Percentiles rank a stretch among this genome's conserved stretches.
phyloP scores from a whole-genome alignment of 2,329 filamentous ascomycete genomes.

The Hypoxylon rubiginosum region DNA sequence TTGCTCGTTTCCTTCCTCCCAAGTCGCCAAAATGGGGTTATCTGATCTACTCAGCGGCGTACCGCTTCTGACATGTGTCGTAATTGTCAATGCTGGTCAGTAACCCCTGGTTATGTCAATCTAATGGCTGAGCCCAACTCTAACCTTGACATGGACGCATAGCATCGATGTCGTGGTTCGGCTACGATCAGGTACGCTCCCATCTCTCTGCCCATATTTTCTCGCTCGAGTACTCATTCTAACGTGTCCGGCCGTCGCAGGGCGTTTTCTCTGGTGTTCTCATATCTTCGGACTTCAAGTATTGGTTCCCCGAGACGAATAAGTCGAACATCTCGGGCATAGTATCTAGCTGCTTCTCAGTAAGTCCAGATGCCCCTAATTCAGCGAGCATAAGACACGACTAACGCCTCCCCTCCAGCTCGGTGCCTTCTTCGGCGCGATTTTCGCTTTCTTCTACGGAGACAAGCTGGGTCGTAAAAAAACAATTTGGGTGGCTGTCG shows the following conservation, averaged over 20 bases:
- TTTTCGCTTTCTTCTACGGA: conserved; percentile 71
- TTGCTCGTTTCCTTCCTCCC: neutral
- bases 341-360: conserved; percentile 59
- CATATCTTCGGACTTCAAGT: conserved; percentile 56
- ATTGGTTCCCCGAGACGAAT: conserved; percentile 54
- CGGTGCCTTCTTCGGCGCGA: conserved; percentile 77
- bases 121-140: neutral
- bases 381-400: neutral
- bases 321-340: conserved; percentile 58
- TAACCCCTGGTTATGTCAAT: neutral
- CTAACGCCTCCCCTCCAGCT: conserved; percentile 28
- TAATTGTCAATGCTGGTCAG: neutral
- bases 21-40: neutral
- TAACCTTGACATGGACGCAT: neutral
- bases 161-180: conserved; percentile 49
- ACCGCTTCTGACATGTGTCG: neutral
- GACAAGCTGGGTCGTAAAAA: conserved; percentile 75
- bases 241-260: conserved; percentile 34
- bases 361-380: conserved; percentile 43
- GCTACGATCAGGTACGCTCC: conserved; percentile 46
- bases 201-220: conserved; percentile 25
- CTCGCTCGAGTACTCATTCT: neutral
- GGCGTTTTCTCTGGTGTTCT: conserved; percentile 59
- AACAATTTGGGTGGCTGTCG: conserved; percentile 71
- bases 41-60: neutral